A percentile compares a stretch with the other conserved stretches of the same genome.
Evolutionary conservation across 148 eudicot genomes (phyloP).

Genomic region (Beta vulgaris): DNA sequence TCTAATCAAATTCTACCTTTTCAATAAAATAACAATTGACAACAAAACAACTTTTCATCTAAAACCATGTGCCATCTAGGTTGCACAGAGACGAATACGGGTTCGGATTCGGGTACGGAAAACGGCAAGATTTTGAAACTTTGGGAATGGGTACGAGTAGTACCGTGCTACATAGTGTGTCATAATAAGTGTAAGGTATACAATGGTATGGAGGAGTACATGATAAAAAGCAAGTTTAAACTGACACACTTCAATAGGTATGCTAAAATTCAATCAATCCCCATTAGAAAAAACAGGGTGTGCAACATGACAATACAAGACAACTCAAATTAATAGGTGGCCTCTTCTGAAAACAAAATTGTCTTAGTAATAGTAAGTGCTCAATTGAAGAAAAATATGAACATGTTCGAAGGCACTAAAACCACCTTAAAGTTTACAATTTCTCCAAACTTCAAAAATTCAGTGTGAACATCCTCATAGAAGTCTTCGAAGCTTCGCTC

Average conservation of each 20-base stretch:
- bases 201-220: no score
- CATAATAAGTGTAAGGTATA: no score
- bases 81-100: no score
- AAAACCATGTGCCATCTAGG: no score
- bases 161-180: no score
- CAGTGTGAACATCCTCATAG: slow-evolving; percentile 98
- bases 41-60: no score
- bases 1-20: no score
- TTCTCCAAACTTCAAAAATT: slow-evolving; percentile 92
- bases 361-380: neutral
- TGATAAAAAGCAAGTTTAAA: neutral
- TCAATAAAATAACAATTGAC: no score
- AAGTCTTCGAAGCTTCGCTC: slow-evolving; percentile 80
- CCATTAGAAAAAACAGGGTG: neutral
- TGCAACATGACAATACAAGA: neutral
- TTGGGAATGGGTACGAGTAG: no score
- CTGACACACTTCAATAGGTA: neutral
- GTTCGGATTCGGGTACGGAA: no score
- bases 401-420: slow-evolving; percentile 8
- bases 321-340: neutral
- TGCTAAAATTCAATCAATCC: neutral
- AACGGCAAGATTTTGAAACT: no score
- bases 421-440: slow-evolving; percentile 86
- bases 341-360: slow-evolving; percentile 2
- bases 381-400: slow-evolving; percentile 4